A percentile compares a stretch with the other conserved stretches of the same genome.
phyloP scores from a whole-genome alignment of 1,284 basidiomycete species.

The Dichomitus squalens region DNA sequence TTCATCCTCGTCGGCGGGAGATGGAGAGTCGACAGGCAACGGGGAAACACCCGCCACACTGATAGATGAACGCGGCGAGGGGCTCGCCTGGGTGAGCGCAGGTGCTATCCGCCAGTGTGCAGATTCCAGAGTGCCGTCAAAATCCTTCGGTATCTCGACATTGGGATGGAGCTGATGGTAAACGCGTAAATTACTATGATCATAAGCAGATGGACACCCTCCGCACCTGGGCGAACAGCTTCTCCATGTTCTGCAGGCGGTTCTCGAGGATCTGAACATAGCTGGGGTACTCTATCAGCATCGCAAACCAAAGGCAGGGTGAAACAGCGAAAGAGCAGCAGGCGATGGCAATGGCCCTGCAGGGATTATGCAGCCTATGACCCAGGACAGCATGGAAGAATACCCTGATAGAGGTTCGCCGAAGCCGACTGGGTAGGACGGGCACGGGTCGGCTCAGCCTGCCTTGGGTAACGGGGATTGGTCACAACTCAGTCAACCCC shows the following conservation, averaged over 20 bases:
- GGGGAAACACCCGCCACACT: slow-evolving; percentile 8
- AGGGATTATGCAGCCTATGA: too few species aligned
- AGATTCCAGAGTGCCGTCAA: slow-evolving; percentile 48
- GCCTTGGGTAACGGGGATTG: too few species aligned
- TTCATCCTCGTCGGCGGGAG: slow-evolving; percentile 30
- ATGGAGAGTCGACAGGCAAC: slow-evolving; percentile 11
- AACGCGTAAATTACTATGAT: neutral
- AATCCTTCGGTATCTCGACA: slow-evolving; percentile 46
- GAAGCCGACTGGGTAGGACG: too few species aligned
- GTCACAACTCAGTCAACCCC: too few species aligned
- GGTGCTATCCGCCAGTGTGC: slow-evolving; percentile 28
- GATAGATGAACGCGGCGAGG: slow-evolving; percentile 32
- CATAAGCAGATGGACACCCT: neutral
- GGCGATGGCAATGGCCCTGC: too few species aligned
- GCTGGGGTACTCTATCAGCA: slow-evolving; percentile 33
- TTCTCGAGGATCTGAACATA: slow-evolving; percentile 76
- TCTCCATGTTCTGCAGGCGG: slow-evolving; percentile 73
- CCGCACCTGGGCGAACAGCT: slow-evolving; percentile 58
- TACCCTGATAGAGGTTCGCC: too few species aligned
- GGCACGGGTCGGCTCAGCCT: too few species aligned
- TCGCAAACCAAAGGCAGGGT: neutral
- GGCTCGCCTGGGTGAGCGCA: neutral
- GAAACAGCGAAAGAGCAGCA: too few species aligned
- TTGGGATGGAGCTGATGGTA: slow-evolving; percentile 48
- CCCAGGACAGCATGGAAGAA: too few species aligned